Evolutionary conservation across 495 filamentous ascomycete genomes (phyloP), one percentile per base, ranked within the genome.

Genomic region (Parathielavia hyrcaniae): DNA sequence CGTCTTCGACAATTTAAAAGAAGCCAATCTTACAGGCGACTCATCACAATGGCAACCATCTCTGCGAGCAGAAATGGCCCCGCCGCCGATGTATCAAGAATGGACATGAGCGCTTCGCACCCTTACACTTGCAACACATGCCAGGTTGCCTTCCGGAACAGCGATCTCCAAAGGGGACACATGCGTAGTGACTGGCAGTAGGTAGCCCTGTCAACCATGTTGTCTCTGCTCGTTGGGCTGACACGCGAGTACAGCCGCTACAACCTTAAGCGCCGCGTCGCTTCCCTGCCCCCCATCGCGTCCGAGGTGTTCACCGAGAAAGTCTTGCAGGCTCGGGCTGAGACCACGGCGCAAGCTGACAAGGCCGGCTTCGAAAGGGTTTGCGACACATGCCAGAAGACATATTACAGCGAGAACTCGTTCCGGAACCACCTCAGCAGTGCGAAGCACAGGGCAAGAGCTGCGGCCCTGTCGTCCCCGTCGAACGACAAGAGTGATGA

Each of bases 171-270:
- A 71, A 83, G 91, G 61, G 85, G 83, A 46, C 93, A 98, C 67
- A 97, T 97, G 91, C 90, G 91, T 65, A 90, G 83, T 64, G 93
- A 98, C 71, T 98, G 93, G 92, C 92, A 97, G 91, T 96, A 83
- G 70, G 90, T 83, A 59, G 48, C 54, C 50, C 19, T 38, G 32
- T 51, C 19, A 55, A 32, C 26, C 26, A 20, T 45, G 23, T 41
- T 36, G 40, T 13, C 12, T 32, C n/a, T 44, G 36, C 36, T 34
- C 53, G 13, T 8, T 57, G 41, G 45, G 26, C 57, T 63, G 50
- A 58, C 51, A 34, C 36, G 36, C 39, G 32, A 39, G n/a, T 22
- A 8, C 55, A 96, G 91, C 74, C 83, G 95, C 54, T 98, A 98
- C 71, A 98, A 98, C 71, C 83, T 98, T 65, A 97, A 98, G 73